phyloP scores from a whole-genome alignment of 805 yeast genomes.

The Cyberlindnera mrakii region DNA sequence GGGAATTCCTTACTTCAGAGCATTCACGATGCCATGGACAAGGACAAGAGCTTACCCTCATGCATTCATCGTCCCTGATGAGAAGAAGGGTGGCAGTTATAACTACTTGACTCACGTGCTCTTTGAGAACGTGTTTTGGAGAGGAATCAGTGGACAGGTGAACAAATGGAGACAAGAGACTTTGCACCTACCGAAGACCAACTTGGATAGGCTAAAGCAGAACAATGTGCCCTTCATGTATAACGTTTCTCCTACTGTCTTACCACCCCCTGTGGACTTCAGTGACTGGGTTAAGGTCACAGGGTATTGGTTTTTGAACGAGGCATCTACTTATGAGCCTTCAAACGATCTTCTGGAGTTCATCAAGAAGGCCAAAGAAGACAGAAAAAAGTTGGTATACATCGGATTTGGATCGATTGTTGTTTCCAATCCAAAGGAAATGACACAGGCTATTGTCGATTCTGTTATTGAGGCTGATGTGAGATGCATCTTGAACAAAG shows the following conservation, averaged over 20 bases:
- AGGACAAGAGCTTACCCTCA: constrained; percentile 93
- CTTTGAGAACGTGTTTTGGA: constrained; percentile 92
- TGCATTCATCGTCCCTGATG: constrained; percentile 93
- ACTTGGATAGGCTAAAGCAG: constrained; percentile 65
- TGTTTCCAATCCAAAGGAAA: constrained; percentile 70
- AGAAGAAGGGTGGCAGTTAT: constrained; percentile 87
- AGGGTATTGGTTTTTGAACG: constrained; percentile 92
- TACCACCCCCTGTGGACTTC: constrained; percentile 91
- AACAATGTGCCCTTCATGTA: constrained; percentile 81
- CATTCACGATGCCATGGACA: constrained; percentile 99
- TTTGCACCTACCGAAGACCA: constrained; percentile 62
- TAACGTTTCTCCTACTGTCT: constrained; percentile 79
- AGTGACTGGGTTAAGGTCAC: constrained; percentile 95
- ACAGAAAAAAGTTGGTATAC: constrained; percentile 70
- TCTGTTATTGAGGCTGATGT: constrained; percentile 81
- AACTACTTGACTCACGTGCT: constrained; percentile 88
- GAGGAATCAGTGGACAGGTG: constrained; percentile 80
- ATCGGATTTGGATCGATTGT: constrained; percentile 96
- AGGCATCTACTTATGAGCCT: constrained; percentile 51
- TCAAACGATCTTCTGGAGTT: constrained; percentile 53
- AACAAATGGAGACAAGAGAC: constrained; percentile 79
- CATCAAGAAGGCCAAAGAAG: constrained; percentile 52
- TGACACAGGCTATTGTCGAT: constrained; percentile 71
- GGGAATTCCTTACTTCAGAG: constrained; percentile 84
- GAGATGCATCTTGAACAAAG: constrained; percentile 81